These are phyloP conservation scores for Terfezia boudieri DNA, from an alignment of 495 filamentous ascomycete genomes.

Conservation along the genomic window DNA sequence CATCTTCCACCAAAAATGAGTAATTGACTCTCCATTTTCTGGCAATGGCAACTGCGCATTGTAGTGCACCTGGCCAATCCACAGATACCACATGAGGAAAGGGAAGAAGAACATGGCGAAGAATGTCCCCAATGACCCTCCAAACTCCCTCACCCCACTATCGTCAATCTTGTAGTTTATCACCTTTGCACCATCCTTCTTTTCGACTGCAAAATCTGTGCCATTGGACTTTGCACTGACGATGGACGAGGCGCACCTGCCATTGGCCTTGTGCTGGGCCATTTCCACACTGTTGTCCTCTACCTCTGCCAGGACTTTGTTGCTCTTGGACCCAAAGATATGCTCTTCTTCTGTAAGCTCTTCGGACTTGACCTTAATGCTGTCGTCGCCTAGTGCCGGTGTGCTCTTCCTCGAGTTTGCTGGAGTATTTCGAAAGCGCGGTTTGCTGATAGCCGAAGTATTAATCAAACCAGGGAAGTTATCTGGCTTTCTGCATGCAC, in stretches of 20 bases:
- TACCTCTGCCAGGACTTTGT: slow-evolving; percentile 8
- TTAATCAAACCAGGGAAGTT: no score
- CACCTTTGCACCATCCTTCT: slow-evolving; percentile 33
- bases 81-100: slow-evolving; percentile 94
- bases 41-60: slow-evolving; percentile 56
- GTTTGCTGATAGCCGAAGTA: slow-evolving; percentile 25
- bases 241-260: not conserved
- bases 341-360: not conserved
- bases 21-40: slow-evolving; percentile 37
- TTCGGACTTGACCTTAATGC: not conserved
- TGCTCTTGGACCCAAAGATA: not conserved
- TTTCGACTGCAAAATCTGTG: slow-evolving; percentile 33
- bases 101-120: slow-evolving; percentile 88
- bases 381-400: slow-evolving; percentile 24
- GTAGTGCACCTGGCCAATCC: slow-evolving; percentile 85
- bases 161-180: slow-evolving; percentile 58
- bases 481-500: no score
- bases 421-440: slow-evolving; percentile 33
- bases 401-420: slow-evolving; percentile 30
- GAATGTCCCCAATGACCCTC: slow-evolving; percentile 51
- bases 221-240: not conserved
- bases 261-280: slow-evolving; percentile 5
- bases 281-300: slow-evolving; percentile 13
- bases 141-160: slow-evolving; percentile 71
- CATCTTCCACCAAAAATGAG: slow-evolving; percentile 46